Base-by-base conservation (phyloP, 306 rosid species). In the Ochetophila trinervis region DNA sequence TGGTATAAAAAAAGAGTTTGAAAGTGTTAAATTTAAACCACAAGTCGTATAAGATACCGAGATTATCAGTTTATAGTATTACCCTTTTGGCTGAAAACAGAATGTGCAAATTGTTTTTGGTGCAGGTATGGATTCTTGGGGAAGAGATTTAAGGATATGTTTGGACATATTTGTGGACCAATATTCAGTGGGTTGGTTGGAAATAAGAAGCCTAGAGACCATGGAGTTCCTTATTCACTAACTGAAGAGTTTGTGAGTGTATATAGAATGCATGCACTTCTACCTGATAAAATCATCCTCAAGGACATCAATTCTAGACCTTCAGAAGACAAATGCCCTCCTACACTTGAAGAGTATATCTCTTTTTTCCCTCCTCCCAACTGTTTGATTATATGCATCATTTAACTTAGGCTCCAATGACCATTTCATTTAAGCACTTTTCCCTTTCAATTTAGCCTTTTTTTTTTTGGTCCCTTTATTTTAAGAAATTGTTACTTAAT, bases 191-290 rank as follows among this genome's bases (percentile, higher is more conserved):
- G 91, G 18, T 78, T 90, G 67, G 95, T 90, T 47, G 97, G 95
- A 60, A 60, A 62, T 4, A 83, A 71, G 72, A 74, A 78, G 68
- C 95, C 95, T 3, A 64, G 58, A 80, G 84, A 90, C 75, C 95
- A 85, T 77, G 97, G 95, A 74, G 83, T 85, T 64, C 88, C 97
- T 4, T 90, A 85, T 70, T 85, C 91, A 14, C 73, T 88, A 8
- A 87, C 95, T 3, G 95, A 90, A 58, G 97, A 87, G 79, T 90
- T 90, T 55, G 80, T 61, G 3, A 78, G 95, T 54, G 95, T 83
- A 42, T 90, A 87, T 68, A 80, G 97, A 78, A 85, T 87, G 85
- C 97, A 90, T 62, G 56, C 90, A 15, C 85, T 85, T 42, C 78
- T 90, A 17, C 96, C 95, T 0, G 91, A 90, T 19, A 79, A 79